Conservation (phyloP, 768 basidiomycete species). For the Lactarius indigo region DNA sequence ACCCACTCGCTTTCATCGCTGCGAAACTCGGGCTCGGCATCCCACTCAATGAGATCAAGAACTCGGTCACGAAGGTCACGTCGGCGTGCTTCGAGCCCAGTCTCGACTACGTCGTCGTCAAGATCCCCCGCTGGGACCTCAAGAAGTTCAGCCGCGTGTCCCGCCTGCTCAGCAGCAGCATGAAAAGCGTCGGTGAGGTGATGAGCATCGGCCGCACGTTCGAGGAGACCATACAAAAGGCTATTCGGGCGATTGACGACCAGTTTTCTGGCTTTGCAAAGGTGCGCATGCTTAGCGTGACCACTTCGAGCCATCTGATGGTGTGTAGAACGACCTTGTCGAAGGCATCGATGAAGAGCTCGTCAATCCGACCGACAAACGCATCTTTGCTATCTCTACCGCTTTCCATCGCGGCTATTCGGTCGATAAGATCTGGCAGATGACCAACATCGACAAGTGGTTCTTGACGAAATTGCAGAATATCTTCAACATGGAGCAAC, state of each 20-base stretch:
- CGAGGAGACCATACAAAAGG: constrained; percentile 98
- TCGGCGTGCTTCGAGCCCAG: constrained; percentile 98
- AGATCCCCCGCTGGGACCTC: constrained; percentile 98
- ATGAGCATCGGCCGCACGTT: constrained; percentile 99
- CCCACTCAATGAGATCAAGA: constrained; percentile 96
- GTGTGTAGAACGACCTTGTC: constrained; percentile 71
- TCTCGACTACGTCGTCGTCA: constrained; percentile 96
- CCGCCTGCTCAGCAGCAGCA: constrained; percentile 84
- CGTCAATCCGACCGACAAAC: constrained; percentile 92
- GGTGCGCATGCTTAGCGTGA: constrained; percentile 40
- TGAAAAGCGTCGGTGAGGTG: constrained; percentile 99
- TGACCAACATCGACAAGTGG: constrained; percentile 99
- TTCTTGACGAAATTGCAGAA: constrained; percentile 87
- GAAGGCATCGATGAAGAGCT: constrained; percentile 93
- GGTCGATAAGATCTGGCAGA: constrained; percentile 94
- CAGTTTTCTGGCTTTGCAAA: constrained; percentile 90
- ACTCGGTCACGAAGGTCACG: constrained; percentile 94
- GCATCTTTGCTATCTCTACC: constrained; percentile 92
- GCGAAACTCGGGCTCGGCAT: constrained; percentile 97
- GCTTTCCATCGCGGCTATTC: constrained; percentile 92
- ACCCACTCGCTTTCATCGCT: constrained; percentile 96
- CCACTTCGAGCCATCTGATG: neutral
- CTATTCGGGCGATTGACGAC: constrained; percentile 94
- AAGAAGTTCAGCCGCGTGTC: constrained; percentile 97
- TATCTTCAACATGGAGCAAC: constrained; percentile 78